phyloP scores from a whole-genome alignment of 2,329 filamentous ascomycete species.

The Xylariaceae sp. region DNA sequence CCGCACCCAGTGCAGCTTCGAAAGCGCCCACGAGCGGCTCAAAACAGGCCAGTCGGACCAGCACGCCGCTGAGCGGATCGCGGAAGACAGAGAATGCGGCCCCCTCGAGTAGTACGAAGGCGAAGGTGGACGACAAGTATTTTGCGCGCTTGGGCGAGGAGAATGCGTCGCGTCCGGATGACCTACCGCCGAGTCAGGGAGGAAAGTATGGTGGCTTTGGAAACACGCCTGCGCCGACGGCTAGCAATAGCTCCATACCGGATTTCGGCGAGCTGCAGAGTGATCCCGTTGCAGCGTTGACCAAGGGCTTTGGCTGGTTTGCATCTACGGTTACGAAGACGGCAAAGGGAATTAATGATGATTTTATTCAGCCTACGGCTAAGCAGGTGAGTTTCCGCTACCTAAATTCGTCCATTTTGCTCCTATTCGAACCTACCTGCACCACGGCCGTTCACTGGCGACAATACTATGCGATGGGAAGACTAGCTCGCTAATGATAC shows the following conservation, averaged over 20 bases:
- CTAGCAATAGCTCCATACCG: conserved; percentile 47
- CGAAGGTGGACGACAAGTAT: conserved; percentile 76
- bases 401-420: not conserved
- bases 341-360: conserved; percentile 84
- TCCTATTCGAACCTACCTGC: not conserved
- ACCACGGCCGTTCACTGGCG: not conserved
- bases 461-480: not conserved
- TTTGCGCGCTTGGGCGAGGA: conserved; percentile 80
- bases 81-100: conserved; percentile 39
- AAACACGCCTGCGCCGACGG: conserved; percentile 58
- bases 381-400: conserved; percentile 59
- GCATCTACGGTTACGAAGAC: conserved; percentile 81
- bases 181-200: conserved; percentile 79
- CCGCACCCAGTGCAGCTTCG: conserved; percentile 29
- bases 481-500: conserved; percentile 3
- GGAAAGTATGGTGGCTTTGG: conserved; percentile 93
- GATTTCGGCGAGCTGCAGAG: conserved; percentile 83
- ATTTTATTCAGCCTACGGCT: conserved; percentile 88
- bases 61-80: conserved; percentile 36
- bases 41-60: conserved; percentile 32
- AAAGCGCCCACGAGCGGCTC: conserved; percentile 32
- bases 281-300: conserved; percentile 82
- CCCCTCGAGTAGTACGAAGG: conserved; percentile 40
- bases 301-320: conserved; percentile 94
- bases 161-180: conserved; percentile 70